Evolutionary conservation across 331 rosid genomes (phyloP), one percentile per base, ranked within the genome.

Genomic region (Phaseolus coccineus): DNA sequence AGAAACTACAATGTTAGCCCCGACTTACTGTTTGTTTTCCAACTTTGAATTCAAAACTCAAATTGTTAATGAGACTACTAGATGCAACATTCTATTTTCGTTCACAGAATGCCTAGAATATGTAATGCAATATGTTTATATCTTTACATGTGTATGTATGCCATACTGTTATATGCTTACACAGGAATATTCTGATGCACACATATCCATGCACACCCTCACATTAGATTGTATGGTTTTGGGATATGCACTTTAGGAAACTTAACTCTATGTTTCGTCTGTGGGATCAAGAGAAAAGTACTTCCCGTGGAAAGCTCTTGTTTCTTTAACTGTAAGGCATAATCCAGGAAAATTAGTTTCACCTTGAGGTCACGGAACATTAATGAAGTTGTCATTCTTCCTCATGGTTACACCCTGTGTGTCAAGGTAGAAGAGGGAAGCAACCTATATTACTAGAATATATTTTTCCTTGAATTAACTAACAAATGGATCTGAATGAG

Each of bases 41-140:
- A 39, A 40, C 78, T 42, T 74, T 33, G 42, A 24, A 10, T 15
- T 59, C 57, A 74, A 67, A 74, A 40, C 22, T 40, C 22, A 57
- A 39, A 25, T 48, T 11, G 51, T 52, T n/a, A 6, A 5, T 46
- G 57, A 46, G 51, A 14, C 44, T 69, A 25, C 59, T 12, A 27
- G 27, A 69, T 40, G 14, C 14, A 68, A 44, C 22, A 51, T 50
- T 50, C 63, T 71, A 39, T 28, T 44, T 37, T 40, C 67, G 24
- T 24, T 37, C 25, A 55, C 47, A 37, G 24, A 8, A 39, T 10
- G 58, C 27, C 27, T 52, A 52, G 58, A 6, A 52, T 52, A 27
- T 52, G 1, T 2, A 2, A 52, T 52, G 27, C 25, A 19, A 6
- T 52, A 52, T n/a, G 11, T 9, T 19, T 52, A 52, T n/a, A 52